Evolutionary conservation across 164 flowering plant species (phyloP), one percentile per base, ranked within the genome.

Genomic region (Warburgia ugandensis): DNA sequence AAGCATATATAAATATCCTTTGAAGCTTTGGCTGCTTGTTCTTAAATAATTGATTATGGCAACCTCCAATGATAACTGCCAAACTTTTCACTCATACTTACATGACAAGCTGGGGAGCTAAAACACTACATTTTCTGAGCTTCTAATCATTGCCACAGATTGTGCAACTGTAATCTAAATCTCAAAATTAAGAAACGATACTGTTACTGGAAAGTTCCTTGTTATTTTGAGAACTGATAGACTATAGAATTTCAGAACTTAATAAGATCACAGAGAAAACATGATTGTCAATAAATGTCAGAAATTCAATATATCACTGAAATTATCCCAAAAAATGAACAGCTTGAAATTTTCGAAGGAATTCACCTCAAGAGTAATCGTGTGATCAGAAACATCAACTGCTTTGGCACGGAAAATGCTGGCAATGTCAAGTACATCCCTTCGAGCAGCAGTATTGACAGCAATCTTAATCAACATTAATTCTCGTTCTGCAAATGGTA

Each of bases 401-500:
- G 97, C 86, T 69, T 68, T 89, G 49, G 94, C 96, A 45, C 99
- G 79, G 60, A 94, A 94, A 48, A 94, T 86, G 64, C 69, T 78
- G 48, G 97, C 96, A 61, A 89, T 84, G 60, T 94, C 99, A 59
- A 89, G 87, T 19, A 89, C 96, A 58, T 94, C 87, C 32, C 97
- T 71, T 40, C 99, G 70, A 31, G 99, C 95, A 66, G 79, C 39
- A 54, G 92, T 60, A 53, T 94, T 86, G 30, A 75, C 99, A 29
- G 99, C 95, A 67, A 94, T 55, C 66, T 94, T 94, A 64, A 94
- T 86, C 70, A 94, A 52, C 95, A 94, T 86, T 64, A 94, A 48
- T 59, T 92, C 99, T 47, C 97, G 72, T 74, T 86, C 95, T 51
- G 97, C 89, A 76, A 92, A 92, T 33, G 99, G 99, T 46, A 77